Conservation (phyloP, 306 rosid species). For the Vigna mungo region DNA sequence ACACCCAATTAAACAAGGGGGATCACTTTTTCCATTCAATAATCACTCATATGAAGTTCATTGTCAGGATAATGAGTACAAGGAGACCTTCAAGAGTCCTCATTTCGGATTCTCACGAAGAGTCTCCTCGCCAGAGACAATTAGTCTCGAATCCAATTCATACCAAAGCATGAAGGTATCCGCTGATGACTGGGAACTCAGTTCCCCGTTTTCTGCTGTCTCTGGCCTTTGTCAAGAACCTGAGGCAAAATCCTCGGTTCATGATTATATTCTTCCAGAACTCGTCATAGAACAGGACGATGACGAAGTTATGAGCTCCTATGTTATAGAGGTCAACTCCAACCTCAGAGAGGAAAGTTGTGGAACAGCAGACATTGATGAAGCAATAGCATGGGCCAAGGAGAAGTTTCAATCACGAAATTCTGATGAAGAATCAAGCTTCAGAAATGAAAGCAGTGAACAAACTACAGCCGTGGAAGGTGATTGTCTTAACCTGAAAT, state of each 20-base stretch:
- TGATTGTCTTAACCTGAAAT: constrained; percentile 42
- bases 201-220: constrained; percentile 73
- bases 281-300: constrained; percentile 52
- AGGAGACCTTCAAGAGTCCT: constrained; percentile 51
- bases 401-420: constrained; percentile 68
- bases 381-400: constrained; percentile 97
- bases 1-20: constrained; percentile 56
- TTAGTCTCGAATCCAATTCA: constrained; percentile 69
- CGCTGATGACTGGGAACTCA: constrained; percentile 67
- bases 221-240: constrained; percentile 72
- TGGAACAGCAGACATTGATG: constrained; percentile 70
- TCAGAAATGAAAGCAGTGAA: constrained; percentile 50
- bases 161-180: constrained; percentile 64
- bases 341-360: constrained; percentile 64
- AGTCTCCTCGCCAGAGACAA: constrained; percentile 76
- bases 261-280: constrained; percentile 49
- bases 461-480: constrained; percentile 57
- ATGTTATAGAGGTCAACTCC: constrained; percentile 82
- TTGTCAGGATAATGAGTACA: constrained; percentile 53
- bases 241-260: constrained; percentile 57
- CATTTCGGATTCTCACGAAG: constrained; percentile 60
- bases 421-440: constrained; percentile 60
- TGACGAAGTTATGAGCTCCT: constrained; percentile 88
- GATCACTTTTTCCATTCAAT: constrained; percentile 45
- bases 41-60: constrained; percentile 53